Conservation (phyloP, 2,329 filamentous ascomycete genomes). For the Xylaria polymorpha region DNA sequence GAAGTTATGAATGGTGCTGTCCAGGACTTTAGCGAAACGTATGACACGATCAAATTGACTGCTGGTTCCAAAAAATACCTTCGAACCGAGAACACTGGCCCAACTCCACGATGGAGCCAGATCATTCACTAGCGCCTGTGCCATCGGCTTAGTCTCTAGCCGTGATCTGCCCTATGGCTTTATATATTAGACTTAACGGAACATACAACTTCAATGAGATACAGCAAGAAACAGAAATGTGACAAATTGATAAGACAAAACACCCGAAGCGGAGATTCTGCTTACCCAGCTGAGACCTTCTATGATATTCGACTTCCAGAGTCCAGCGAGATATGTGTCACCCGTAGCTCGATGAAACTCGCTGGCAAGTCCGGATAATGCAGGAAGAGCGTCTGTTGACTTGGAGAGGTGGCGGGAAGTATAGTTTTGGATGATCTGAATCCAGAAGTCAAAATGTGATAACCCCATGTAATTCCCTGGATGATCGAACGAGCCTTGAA, state of each 20-base stretch:
- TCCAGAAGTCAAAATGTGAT: slow-evolving; percentile 11
- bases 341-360: slow-evolving; percentile 12
- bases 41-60: slow-evolving; percentile 10
- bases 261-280: neutral
- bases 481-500: slow-evolving; percentile 6
- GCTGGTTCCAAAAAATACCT: slow-evolving; percentile 1
- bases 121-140: neutral
- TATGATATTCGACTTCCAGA: slow-evolving; percentile 12
- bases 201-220: too few species aligned
- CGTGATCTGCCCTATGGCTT: neutral
- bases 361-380: slow-evolving; percentile 14
- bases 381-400: slow-evolving; percentile 17
- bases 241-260: neutral
- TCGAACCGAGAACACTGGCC: slow-evolving; percentile 2
- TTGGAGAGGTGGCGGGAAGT: slow-evolving; percentile 1
- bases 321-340: slow-evolving; percentile 12
- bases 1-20: neutral
- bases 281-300: slow-evolving; percentile 19
- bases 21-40: slow-evolving; percentile 9
- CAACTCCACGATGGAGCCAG: slow-evolving; percentile 14
- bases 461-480: neutral
- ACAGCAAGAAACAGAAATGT: neutral
- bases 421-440: neutral
- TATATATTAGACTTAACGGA: neutral
- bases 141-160: neutral